phyloP scores from a whole-genome alignment of 1,284 basidiomycete genomes.

The Sparassis latifolia region DNA sequence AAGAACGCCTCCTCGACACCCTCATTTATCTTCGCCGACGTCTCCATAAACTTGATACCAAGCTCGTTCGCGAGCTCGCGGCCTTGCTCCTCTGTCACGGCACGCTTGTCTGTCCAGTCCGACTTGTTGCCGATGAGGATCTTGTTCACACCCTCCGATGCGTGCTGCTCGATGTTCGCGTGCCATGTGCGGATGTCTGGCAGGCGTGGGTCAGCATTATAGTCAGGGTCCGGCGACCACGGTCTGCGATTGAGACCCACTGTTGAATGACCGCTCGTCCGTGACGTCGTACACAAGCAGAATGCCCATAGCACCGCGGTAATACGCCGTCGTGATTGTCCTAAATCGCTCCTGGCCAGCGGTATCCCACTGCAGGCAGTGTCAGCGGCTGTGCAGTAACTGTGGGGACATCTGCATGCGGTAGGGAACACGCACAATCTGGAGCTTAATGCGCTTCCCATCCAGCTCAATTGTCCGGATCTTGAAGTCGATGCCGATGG shows the following conservation, averaged over 20 bases:
- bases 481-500: conserved; percentile 96
- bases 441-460: conserved; percentile 93
- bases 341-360: conserved; percentile 99
- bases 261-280: conserved; percentile 96
- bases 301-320: conserved; percentile 99
- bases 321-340: conserved; percentile 99
- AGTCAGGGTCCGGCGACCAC: too few species aligned
- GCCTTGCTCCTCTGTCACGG: conserved; percentile 83
- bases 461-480: conserved; percentile 96
- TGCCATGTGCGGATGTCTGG: conserved; percentile 99
- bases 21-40: conserved; percentile 95
- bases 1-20: conserved; percentile 99
- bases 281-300: conserved; percentile 98
- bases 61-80: conserved; percentile 82
- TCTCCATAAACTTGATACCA: conserved; percentile 96
- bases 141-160: conserved; percentile 98
- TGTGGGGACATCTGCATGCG: not conserved
- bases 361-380: conserved; percentile 81
- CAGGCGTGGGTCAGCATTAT: not conserved
- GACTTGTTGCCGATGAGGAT: conserved; percentile 99
- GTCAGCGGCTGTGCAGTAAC: conserved; percentile 1
- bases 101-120: conserved; percentile 97
- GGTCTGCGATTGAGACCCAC: conserved; percentile 42
- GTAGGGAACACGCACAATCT: conserved; percentile 64
- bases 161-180: conserved; percentile 97